Evolutionary conservation across 2,329 filamentous ascomycete species (phyloP).

Genomic region (Teratosphaeria zuluensis): DNA sequence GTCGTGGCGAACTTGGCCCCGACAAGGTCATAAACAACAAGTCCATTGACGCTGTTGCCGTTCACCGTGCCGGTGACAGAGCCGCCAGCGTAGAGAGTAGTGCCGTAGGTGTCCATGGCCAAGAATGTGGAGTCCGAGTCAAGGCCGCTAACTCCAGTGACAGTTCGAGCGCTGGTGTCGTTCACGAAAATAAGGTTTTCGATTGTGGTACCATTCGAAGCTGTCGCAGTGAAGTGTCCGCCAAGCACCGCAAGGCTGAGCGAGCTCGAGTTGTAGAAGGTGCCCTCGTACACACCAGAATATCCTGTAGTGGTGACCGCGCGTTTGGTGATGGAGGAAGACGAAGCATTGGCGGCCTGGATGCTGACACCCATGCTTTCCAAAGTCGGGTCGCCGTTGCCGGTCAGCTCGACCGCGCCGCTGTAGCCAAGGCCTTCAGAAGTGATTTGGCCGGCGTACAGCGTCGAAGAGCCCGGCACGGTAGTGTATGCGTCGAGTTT

Average conservation of each 20-base stretch:
- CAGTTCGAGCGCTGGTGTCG: slow-evolving; percentile 48
- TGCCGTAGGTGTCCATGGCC: slow-evolving; percentile 56
- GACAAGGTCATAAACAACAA: slow-evolving; percentile 70
- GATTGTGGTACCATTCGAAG: slow-evolving; percentile 58
- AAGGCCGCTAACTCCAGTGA: slow-evolving; percentile 54
- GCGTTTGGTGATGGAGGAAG: slow-evolving; percentile 29
- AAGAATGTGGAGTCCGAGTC: slow-evolving; percentile 65
- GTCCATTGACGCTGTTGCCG: slow-evolving; percentile 54
- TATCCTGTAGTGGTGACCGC: slow-evolving; percentile 36
- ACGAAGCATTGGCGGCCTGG: slow-evolving; percentile 19
- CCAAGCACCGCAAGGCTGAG: slow-evolving; percentile 80
- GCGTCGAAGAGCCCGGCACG: slow-evolving; percentile 50
- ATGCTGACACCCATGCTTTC: slow-evolving; percentile 49
- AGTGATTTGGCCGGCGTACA: slow-evolving; percentile 76
- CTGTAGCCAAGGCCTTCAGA: slow-evolving; percentile 65
- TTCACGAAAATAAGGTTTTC: slow-evolving; percentile 79
- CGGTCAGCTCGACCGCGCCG: slow-evolving; percentile 59
- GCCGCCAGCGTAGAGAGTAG: slow-evolving; percentile 74
- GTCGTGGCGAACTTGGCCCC: slow-evolving; percentile 50
- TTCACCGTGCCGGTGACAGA: slow-evolving; percentile 62
- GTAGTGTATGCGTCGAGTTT: slow-evolving; percentile 62
- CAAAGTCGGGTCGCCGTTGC: slow-evolving; percentile 30
- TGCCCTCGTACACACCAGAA: slow-evolving; percentile 64
- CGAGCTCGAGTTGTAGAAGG: slow-evolving; percentile 61
- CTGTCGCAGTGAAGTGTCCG: slow-evolving; percentile 70